Base-by-base conservation (phyloP, 768 basidiomycete species). In the Leucocoprinus leucothites region DNA sequence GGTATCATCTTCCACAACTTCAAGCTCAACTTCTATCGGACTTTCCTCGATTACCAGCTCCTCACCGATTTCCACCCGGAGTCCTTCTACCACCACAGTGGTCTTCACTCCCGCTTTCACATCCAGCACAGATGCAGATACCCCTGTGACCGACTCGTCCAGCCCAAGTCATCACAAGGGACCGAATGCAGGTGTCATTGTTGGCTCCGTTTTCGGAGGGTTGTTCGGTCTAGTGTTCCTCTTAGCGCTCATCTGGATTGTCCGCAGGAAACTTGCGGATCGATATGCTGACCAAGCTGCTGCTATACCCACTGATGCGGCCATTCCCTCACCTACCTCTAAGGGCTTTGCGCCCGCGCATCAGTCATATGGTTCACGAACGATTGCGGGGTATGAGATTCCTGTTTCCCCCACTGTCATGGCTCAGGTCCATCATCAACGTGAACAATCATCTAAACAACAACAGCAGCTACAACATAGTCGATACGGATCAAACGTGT, bases 151-250 rank as follows among this genome's bases (percentile, higher is more conserved):
- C 4, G 5, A 11, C 13, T 1, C 45, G n/a, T n/a, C n/a, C 18
- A 26, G 25, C 11, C 16, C 1, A 13, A 44, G 38, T 9, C 31
- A 31, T 31, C 31, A 31, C 31, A 31, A 31, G 11, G 51, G 41
- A 9, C 44, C 53, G 3, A 28, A 45, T 22, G 46, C 53, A 11
- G 40, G 53, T 9, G 45, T n/a, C 26, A 48, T 54, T 9, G 24
- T 54, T 2, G 45, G 53, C 16, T 35, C 18, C 3, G 22, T 48
- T n/a, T 28, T 48, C 5, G 46, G 53, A 1, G 21, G 35, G 8
- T 18, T 48, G 8, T 9, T 54, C 9, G 53, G 45, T 34, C 35
- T 54, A 44, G 9, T 47, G 11, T 16, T 54, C 35, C 34, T 54
- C 24, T 8, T 19, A 5, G 26, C 11, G n/a, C 9, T 48, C 9